Evolutionary conservation across 1,284 basidiomycete genomes (phyloP).

Genomic region (Tetrapyrgos nigripes): DNA sequence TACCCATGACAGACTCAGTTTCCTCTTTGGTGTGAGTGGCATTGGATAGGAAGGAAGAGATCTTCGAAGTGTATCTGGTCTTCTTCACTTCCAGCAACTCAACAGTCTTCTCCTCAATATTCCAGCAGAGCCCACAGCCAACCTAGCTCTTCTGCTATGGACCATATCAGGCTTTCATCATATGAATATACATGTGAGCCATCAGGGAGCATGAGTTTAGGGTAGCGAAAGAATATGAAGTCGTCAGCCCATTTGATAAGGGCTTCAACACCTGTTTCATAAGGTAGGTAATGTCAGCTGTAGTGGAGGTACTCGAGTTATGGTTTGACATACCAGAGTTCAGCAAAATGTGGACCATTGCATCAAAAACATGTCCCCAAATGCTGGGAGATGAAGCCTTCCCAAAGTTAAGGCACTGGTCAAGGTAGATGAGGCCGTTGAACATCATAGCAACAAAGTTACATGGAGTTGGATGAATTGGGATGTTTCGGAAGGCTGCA

Average conservation of each 20-base stretch:
- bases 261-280: constrained; percentile 24
- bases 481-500: too few species aligned
- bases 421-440: constrained; percentile 22
- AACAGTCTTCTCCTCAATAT: too few species aligned
- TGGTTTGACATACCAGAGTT: too few species aligned
- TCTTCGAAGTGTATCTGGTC: too few species aligned
- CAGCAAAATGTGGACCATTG: constrained; percentile 21
- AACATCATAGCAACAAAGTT: constrained; percentile 17
- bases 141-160: constrained; percentile 25
- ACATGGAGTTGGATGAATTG: constrained; percentile 19
- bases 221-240: constrained; percentile 33
- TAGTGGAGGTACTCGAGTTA: too few species aligned
- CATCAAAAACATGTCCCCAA: constrained; percentile 40
- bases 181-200: constrained; percentile 11
- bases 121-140: constrained; percentile 39
- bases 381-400: constrained; percentile 32
- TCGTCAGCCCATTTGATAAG: constrained; percentile 46
- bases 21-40: background rate
- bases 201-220: background rate
- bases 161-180: constrained; percentile 22
- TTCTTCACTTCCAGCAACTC: too few species aligned
- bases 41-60: background rate
- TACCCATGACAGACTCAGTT: constrained; percentile 9
- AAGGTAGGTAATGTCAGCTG: too few species aligned
- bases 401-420: constrained; percentile 37